Evolutionary conservation across 495 filamentous ascomycete genomes (phyloP).

Genomic region (Penicillium simplicissimum): DNA sequence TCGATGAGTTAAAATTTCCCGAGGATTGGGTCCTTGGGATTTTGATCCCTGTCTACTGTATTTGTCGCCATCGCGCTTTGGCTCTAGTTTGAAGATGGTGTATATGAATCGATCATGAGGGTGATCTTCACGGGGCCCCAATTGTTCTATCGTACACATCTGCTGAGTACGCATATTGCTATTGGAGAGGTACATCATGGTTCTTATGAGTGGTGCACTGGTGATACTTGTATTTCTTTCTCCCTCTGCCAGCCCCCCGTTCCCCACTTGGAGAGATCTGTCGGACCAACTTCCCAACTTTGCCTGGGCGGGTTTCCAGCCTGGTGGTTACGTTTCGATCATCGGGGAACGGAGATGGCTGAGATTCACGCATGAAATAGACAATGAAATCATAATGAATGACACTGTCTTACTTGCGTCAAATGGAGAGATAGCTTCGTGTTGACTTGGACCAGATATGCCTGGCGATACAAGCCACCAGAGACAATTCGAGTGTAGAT

Average conservation of each 20-base stretch:
- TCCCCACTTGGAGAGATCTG: conserved; percentile 14
- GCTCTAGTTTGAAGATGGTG: neutral
- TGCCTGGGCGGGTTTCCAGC: conserved; percentile 12
- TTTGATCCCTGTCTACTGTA: conserved; percentile 8
- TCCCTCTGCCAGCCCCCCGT: neutral
- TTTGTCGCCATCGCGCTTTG: neutral
- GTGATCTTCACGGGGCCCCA: neutral
- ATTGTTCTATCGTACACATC: neutral
- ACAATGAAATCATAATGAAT: too few relatives aligned
- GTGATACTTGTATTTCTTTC: neutral
- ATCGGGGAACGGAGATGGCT: conserved; percentile 7
- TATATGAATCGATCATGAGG: neutral
- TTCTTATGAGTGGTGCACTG: neutral
- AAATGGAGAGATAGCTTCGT: too few relatives aligned
- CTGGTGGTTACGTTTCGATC: conserved; percentile 19
- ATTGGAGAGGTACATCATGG: neutral
- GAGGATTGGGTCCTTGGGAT: conserved; percentile 17
- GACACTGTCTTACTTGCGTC: too few relatives aligned
- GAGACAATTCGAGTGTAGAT: neutral
- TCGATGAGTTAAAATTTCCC: conserved; percentile 13
- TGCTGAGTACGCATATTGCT: neutral
- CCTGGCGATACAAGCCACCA: too few relatives aligned
- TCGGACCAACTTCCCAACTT: conserved; percentile 16
- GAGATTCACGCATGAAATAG: conserved; percentile 12
- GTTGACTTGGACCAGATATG: too few relatives aligned